Conservation (phyloP, 2,329 filamentous ascomycete species). For the Paradendryphiella salina region DNA sequence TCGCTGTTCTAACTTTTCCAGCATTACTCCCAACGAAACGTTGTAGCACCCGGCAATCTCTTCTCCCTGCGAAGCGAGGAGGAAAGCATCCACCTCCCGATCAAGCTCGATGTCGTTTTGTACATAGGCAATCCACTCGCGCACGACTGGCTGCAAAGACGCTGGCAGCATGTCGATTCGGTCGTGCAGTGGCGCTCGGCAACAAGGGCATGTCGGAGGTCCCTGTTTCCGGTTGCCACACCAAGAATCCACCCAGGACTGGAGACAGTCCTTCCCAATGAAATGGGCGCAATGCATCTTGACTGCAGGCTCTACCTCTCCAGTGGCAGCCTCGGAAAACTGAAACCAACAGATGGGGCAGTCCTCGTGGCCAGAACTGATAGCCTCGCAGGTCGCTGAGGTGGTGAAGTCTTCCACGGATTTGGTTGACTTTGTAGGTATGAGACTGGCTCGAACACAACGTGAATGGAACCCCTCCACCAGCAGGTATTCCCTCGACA, state of each 20-base stretch:
- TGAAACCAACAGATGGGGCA: not conserved
- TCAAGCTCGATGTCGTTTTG: not conserved
- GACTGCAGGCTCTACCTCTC: not conserved
- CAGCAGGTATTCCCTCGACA: not conserved
- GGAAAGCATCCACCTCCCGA: not conserved
- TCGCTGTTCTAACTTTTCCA: not conserved
- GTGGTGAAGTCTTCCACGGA: not conserved
- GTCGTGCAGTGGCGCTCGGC: not conserved
- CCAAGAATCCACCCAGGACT: not conserved
- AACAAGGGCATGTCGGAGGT: not conserved
- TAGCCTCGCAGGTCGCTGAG: not conserved
- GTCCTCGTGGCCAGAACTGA: not conserved
- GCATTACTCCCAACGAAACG: not conserved
- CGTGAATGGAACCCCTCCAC: not conserved
- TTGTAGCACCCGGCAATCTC: not conserved
- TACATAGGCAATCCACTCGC: not conserved
- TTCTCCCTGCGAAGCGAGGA: not conserved
- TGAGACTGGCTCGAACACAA: not conserved
- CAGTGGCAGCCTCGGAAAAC: not conserved
- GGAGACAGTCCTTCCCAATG: not conserved
- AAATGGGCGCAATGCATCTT: not conserved
- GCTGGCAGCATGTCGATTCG: not conserved
- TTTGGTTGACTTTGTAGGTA: not conserved
- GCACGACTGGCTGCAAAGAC: not conserved
- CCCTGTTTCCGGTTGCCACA: not conserved